Evolutionary conservation across 768 basidiomycete genomes (phyloP), one percentile per base, ranked within the genome.

Genomic region (Mycena vitilis): DNA sequence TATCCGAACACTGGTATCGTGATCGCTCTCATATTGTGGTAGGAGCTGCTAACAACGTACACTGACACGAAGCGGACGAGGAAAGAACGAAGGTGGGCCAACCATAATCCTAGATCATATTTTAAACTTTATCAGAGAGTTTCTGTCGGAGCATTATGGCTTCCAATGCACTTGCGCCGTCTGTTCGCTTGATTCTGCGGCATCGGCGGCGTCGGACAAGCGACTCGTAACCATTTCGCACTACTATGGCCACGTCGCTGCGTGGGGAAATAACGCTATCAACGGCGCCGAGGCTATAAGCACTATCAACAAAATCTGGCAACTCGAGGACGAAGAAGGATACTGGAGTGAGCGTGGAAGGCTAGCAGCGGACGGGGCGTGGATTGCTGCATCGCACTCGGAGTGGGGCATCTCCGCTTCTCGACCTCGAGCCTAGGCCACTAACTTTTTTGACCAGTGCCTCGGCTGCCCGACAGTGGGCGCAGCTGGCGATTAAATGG

Each of bases 41-140:
- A 90, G 87, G 91, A 92, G 78, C 71, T 92, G 23, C 79, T 90
- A 61, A 90, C 88, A 7, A 84, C 87, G 10, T 91, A 91, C 68
- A 86, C 82, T 42, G 80, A 89, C 71, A 88, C 89, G 8, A 89
- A 87, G 70, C 75, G 77, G 67, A 79, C 87, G 12, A 81, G 88
- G 65, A 78, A 80, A 30, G 81, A 88, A 68, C 82, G 90, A 63
- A 85, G 87, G 89, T 87, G 66, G 55, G 79, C 25, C 20, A 18
- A 62, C 55, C 18, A 37, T 30, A 45, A 20, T 51, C 22, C 25
- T 23, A 52, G 59, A 38, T 37, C 37, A 48, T 20, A 49, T 40
- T 30, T 49, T 66, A 36, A 56, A n/a, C n/a, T 25, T 64, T 63
- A 49, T 65, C 73, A 90, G 89, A 75, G 78, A 80, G n/a, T 83